Percentiles rank a stretch among this genome's conserved stretches.
phyloP scores from a whole-genome alignment of 2,329 filamentous ascomycete species.

The Fusarium verrucosum region DNA sequence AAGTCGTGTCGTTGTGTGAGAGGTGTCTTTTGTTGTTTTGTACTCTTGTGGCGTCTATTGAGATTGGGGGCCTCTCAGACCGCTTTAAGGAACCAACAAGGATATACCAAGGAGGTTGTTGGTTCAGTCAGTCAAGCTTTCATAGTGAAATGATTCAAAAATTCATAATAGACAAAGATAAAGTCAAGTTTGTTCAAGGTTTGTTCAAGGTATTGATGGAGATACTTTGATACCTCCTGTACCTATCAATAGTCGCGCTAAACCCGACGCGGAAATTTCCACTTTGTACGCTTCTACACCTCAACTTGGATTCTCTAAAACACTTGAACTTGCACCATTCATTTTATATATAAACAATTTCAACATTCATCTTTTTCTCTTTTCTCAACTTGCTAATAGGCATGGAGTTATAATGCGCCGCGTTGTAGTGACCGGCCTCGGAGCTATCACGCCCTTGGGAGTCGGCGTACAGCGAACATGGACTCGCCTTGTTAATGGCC shows the following conservation, averaged over 20 bases:
- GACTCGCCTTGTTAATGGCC: constrained; percentile 79
- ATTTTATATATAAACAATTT: background rate
- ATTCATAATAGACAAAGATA: background rate
- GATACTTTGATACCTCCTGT: background rate
- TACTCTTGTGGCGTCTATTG: constrained; percentile 36
- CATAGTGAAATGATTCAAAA: background rate
- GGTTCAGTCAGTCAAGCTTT: background rate
- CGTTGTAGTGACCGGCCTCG: constrained; percentile 85
- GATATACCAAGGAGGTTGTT: background rate
- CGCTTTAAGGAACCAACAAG: background rate
- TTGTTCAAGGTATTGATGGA: constrained; percentile 4
- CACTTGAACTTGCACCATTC: background rate
- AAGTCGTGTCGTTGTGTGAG: constrained; percentile 2
- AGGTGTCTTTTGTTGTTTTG: constrained; percentile 26
- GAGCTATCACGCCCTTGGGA: constrained; percentile 83
- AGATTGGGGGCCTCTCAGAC: background rate
- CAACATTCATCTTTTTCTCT: background rate
- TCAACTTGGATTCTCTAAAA: background rate
- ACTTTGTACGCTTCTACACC: background rate
- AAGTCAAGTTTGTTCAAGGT: constrained; percentile 4
- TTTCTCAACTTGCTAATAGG: constrained; percentile 9
- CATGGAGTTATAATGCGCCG: constrained; percentile 68
- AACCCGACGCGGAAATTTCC: constrained; percentile 26
- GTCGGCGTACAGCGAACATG: constrained; percentile 82
- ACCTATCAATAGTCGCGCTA: constrained; percentile 28